Conservation (phyloP, 2,329 filamentous ascomycete genomes). For the Canariomyces notabilis region DNA sequence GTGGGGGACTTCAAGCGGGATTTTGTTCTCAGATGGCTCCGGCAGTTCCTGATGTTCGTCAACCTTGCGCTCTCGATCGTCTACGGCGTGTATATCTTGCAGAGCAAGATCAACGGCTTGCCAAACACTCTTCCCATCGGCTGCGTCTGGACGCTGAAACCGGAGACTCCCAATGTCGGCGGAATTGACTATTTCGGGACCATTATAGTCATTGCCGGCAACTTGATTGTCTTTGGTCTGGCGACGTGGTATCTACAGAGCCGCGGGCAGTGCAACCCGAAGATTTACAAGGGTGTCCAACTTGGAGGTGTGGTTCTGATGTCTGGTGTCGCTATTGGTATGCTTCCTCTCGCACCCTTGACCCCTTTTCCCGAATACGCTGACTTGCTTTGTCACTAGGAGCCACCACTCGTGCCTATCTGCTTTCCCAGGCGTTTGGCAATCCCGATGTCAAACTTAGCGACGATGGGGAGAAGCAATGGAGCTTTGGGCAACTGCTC, state of each 20-base stretch:
- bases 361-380: not conserved
- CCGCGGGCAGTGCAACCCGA: conserved; percentile 44
- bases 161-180: conserved; percentile 25
- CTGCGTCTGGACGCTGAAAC: conserved; percentile 51
- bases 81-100: conserved; percentile 52
- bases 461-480: conserved; percentile 50
- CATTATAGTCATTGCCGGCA: conserved; percentile 55
- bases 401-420: conserved; percentile 51
- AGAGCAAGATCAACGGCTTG: conserved; percentile 48
- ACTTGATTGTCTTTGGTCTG: conserved; percentile 53
- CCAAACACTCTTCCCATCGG: conserved; percentile 49
- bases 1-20: conserved; percentile 62
- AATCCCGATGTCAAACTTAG: conserved; percentile 44
- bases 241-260: conserved; percentile 62
- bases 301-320: conserved; percentile 51
- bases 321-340: conserved; percentile 51
- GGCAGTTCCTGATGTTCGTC: conserved; percentile 61
- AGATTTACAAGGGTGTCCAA: conserved; percentile 51
- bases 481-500: conserved; percentile 60
- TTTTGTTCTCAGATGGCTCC: conserved; percentile 61
- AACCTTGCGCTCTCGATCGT: conserved; percentile 56
- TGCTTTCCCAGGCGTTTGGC: conserved; percentile 58
- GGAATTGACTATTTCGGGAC: conserved; percentile 53
- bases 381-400: conserved; percentile 6
- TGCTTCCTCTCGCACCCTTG: not conserved